These are phyloP conservation scores for Stachybotrys elegans DNA, from an alignment of 2,329 filamentous ascomycete species.

Conservation along the genomic window DNA sequence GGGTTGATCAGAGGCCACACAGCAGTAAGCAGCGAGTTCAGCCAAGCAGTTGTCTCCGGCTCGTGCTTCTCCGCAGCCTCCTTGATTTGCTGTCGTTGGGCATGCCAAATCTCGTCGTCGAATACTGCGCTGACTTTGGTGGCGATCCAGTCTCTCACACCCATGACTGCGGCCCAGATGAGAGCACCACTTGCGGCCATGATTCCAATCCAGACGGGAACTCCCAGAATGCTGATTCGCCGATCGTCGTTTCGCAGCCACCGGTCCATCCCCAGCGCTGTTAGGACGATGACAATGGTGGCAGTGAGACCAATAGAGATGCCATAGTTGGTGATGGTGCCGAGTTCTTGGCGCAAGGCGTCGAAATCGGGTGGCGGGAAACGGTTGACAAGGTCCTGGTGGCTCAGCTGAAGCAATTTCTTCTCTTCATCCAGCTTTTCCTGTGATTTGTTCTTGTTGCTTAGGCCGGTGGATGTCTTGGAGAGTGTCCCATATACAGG, in stretches of 20 bases:
- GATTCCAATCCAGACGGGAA: constrained; percentile 20
- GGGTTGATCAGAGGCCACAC: constrained; percentile 74
- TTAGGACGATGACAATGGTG: constrained; percentile 23
- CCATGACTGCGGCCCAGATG: constrained; percentile 32
- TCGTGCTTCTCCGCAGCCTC: constrained; percentile 34
- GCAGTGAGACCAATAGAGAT: constrained; percentile 32
- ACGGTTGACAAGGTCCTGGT: constrained; percentile 35
- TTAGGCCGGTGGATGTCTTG: constrained; percentile 30
- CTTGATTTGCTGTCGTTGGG: constrained; percentile 49
- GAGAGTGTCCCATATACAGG: constrained; percentile 29
- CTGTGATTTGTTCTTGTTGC: constrained; percentile 32
- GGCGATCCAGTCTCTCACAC: constrained; percentile 53
- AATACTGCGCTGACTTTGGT: constrained; percentile 59
- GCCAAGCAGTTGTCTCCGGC: constrained; percentile 65
- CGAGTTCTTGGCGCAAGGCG: constrained; percentile 28
- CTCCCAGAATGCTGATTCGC: constrained; percentile 13
- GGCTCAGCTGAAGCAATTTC: constrained; percentile 27
- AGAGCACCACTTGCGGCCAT: constrained; percentile 17
- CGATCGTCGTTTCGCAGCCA: constrained; percentile 6
- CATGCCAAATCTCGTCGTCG: constrained; percentile 66
- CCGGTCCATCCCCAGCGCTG: constrained; percentile 17
- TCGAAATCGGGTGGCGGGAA: constrained; percentile 47
- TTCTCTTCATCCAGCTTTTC: constrained; percentile 31
- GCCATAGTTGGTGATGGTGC: constrained; percentile 24
- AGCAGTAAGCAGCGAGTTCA: constrained; percentile 62